These are phyloP conservation scores for Phytophthora brassicae DNA, from an alignment of 352 stramenopile species.

Conservation along the genomic window DNA sequence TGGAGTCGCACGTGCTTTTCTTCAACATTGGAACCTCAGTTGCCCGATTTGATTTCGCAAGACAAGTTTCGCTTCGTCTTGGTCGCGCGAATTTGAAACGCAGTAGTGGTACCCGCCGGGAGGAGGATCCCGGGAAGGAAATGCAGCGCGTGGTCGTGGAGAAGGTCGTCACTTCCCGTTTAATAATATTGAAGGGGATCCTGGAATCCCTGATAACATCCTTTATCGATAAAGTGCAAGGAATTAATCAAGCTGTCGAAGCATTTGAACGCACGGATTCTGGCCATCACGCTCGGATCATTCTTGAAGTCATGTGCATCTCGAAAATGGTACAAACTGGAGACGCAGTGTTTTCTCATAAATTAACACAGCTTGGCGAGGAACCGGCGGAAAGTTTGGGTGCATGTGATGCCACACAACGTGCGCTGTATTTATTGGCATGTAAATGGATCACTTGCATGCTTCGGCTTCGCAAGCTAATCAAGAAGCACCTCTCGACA, in stretches of 20 bases:
- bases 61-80: conserved; percentile 45
- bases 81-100: conserved; percentile 19
- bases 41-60: conserved; percentile 66
- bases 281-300: conserved; percentile 51
- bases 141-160: conserved; percentile 31
- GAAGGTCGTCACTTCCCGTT: conserved; percentile 31
- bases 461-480: conserved; percentile 69
- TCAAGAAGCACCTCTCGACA: conserved; percentile 60
- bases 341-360: conserved; percentile 37
- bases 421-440: conserved; percentile 60
- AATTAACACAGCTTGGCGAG: conserved; percentile 41
- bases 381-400: conserved; percentile 38
- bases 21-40: conserved; percentile 81
- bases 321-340: conserved; percentile 48
- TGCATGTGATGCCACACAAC: conserved; percentile 52
- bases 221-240: conserved; percentile 67
- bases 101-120: neutral
- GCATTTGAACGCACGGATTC: conserved; percentile 59
- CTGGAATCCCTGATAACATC: conserved; percentile 48
- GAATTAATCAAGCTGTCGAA: conserved; percentile 59
- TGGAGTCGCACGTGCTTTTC: conserved; percentile 75
- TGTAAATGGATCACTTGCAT: conserved; percentile 79
- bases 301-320: conserved; percentile 71
- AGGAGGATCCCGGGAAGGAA: conserved; percentile 19
- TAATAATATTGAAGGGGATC: conserved; percentile 36